Evolutionary conservation across 2,329 filamentous ascomycete genomes (phyloP), one percentile per base, ranked within the genome.

Genomic region (Oidium heveae): DNA sequence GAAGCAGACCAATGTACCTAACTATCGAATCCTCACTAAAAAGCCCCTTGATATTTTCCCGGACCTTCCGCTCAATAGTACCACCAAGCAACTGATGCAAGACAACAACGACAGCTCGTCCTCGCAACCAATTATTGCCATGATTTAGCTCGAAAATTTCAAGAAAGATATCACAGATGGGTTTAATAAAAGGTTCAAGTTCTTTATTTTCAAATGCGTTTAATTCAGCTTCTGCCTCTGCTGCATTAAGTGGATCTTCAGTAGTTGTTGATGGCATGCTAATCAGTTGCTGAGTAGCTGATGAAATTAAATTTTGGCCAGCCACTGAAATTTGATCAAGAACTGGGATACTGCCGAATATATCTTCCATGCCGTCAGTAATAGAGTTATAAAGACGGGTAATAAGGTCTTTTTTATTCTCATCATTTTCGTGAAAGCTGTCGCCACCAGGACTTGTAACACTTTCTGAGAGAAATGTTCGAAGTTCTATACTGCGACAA

Each of bases 331-430:
- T 76, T 65, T 96, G 91, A 62, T 98, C 91, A 33, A 98, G 74
- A 0, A 95, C 88, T 1, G 91, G 86, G 46, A 96, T 89, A 64
- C 94, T 96, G 55, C 91, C 91, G 3, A 98, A 72, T 55, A 98
- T 93, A 61, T 98, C 91, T 65, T 98, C 91, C 82, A 98, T 93
- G 36, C 93, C 91, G 64, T 98, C 91, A 0, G 89, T 85, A 22
- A 98, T 89, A 0, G 89, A 96, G 65, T 93, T 93, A 69, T 96
- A 98, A 51, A 98, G 79, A 4, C 91, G 80, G 0, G 86, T 87
- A 59, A 98, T 91, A 66, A 98, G 88, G 65, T 96, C 85, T 65
- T 76, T 82, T 67, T 84, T 84, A 61, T 77, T 77, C 54, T 82
- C 77, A 7, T 82, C 77, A 9, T 71, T 73, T 53, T 74, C 74